Evolutionary conservation across 2,329 filamentous ascomycete species (phyloP).

Genomic region (Ramularia collo-cygni): DNA sequence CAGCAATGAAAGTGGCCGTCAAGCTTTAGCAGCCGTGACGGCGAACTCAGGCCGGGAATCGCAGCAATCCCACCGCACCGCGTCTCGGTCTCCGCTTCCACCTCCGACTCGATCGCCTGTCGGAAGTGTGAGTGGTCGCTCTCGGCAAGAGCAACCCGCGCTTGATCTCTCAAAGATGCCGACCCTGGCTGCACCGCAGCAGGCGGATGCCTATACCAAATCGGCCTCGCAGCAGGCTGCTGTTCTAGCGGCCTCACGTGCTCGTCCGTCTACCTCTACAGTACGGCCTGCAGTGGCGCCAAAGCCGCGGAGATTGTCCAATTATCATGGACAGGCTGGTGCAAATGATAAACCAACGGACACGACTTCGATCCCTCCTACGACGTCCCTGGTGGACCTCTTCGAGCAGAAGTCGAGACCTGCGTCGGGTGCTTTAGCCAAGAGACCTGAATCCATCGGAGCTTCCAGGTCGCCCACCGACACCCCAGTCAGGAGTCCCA

Average conservation of each 20-base stretch:
- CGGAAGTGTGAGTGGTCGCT: constrained; percentile 5
- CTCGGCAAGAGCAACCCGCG: constrained; percentile 3
- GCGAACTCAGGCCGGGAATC: not conserved
- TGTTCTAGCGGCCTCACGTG: constrained; percentile 22
- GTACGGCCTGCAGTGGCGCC: constrained; percentile 21
- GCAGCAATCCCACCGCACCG: not conserved
- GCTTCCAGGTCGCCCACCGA: constrained; percentile 22
- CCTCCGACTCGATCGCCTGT: constrained; percentile 7
- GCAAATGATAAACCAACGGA: constrained; percentile 15
- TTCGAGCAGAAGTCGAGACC: constrained; percentile 51
- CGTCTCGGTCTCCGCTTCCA: constrained; percentile 8
- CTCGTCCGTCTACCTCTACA: constrained; percentile 9
- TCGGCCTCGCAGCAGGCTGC: constrained; percentile 26
- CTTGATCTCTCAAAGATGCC: constrained; percentile 6
- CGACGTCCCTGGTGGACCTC: constrained; percentile 59
- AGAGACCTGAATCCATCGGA: constrained; percentile 15
- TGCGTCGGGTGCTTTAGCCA: constrained; percentile 10
- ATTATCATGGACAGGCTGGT: constrained; percentile 6
- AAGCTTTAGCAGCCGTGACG: not conserved
- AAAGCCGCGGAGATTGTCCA: constrained; percentile 25
- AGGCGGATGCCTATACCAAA: too few species aligned
- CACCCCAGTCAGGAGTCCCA: constrained; percentile 36
- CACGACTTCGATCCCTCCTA: constrained; percentile 39
- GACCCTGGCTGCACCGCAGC: constrained; percentile 7
- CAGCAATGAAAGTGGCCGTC: not conserved